Evolutionary conservation across 805 yeast species (phyloP).

Genomic region (Sugiyamaella boreocaroliniensis): DNA sequence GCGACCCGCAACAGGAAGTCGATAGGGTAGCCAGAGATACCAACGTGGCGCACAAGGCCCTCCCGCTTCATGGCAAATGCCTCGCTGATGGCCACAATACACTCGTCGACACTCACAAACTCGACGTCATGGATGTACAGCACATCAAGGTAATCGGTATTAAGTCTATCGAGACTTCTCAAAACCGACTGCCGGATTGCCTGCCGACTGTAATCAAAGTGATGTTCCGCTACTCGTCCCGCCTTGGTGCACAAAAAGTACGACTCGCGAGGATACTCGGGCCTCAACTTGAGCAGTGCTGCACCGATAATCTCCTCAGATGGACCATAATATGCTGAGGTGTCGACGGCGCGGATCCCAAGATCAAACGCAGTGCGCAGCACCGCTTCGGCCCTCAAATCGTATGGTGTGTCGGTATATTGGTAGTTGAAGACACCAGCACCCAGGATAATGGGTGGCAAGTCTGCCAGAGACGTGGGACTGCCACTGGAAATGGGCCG

Average conservation of each 20-base stretch:
- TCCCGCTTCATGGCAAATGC: constrained; percentile 52
- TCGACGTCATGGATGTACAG: constrained; percentile 88
- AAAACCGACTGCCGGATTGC: constrained; percentile 55
- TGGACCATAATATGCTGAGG: constrained; percentile 91
- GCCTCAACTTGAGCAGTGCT: constrained; percentile 42
- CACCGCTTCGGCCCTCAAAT: constrained; percentile 52
- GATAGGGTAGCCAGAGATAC: constrained; percentile 84
- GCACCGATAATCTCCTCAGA: constrained; percentile 70
- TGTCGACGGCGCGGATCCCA: constrained; percentile 77
- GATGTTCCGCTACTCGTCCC: constrained; percentile 62
- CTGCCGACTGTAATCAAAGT: constrained; percentile 65
- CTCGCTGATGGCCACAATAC: constrained; percentile 56
- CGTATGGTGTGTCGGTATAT: constrained; percentile 63
- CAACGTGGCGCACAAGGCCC: constrained; percentile 59
- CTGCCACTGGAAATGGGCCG: constrained; percentile 2
- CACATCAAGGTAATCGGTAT: constrained; percentile 64
- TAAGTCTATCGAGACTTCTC: constrained; percentile 60
- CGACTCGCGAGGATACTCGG: constrained; percentile 46
- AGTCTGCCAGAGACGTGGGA: constrained; percentile 25
- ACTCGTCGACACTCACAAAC: constrained; percentile 51
- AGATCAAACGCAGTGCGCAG: constrained; percentile 51
- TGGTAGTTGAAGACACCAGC: constrained; percentile 85
- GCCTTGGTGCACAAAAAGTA: constrained; percentile 79
- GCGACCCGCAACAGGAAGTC: constrained; percentile 55
- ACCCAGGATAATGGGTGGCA: constrained; percentile 54